Conservation (phyloP, 305 asterid species). For the Nicotiana rustica region DNA sequence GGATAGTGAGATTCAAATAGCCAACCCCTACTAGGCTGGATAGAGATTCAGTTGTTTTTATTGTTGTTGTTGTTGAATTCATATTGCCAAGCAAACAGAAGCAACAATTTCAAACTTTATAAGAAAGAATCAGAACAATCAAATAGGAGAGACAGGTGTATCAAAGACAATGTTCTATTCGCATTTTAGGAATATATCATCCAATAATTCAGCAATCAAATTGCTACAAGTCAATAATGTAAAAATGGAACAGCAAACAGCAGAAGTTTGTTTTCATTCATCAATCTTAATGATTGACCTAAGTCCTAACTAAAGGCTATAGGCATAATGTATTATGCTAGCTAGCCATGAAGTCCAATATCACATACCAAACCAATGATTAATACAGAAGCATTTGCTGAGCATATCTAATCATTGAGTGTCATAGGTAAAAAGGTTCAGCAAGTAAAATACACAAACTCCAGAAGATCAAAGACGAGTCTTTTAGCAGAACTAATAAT, state of each 20-base stretch:
- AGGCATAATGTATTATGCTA: conserved; percentile 1
- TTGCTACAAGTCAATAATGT: conserved; percentile 14
- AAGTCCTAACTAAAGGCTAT: background rate
- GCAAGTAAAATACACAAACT: background rate
- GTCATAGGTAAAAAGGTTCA: conserved; percentile 14
- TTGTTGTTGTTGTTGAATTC: background rate
- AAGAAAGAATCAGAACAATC: conserved; percentile 20
- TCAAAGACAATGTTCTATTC: background rate
- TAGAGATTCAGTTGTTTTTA: background rate
- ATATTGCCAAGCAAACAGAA: conserved; percentile 12
- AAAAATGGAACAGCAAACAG: conserved; percentile 7
- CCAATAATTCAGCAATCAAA: conserved; percentile 20
- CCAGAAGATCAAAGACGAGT: conserved; percentile 17
- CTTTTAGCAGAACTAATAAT: conserved; percentile 19
- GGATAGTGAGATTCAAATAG: background rate
- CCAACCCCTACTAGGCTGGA: background rate
- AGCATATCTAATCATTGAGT: conserved; percentile 14
- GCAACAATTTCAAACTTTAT: background rate
- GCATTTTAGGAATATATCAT: conserved; percentile 8
- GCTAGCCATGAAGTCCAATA: background rate
- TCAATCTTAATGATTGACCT: conserved; percentile 1
- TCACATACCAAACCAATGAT: conserved; percentile 6
- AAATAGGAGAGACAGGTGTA: conserved; percentile 4
- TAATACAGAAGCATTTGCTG: conserved; percentile 1
- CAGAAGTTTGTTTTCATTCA: conserved; percentile 18